phyloP scores from a whole-genome alignment of 257 asterid genomes.

The Asclepias syriaca region DNA sequence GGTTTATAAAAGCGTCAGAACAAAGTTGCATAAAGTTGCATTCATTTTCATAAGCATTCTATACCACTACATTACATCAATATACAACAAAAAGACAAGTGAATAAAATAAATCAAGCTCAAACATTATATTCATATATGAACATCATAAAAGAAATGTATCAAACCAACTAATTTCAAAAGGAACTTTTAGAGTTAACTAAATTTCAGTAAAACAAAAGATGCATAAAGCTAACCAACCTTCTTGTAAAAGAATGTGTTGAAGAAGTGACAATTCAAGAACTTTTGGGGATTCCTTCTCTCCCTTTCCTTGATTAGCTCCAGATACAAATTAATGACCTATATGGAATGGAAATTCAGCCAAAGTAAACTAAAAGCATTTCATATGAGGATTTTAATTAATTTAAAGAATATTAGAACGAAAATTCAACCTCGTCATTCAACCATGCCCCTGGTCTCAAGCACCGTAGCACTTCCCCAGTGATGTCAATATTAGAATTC shows the following conservation, averaged over 20 bases:
- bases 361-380: constrained; percentile 9
- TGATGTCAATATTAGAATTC: constrained; percentile 66
- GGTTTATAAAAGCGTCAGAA: background rate
- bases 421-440: constrained; percentile 75
- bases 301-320: constrained; percentile 92
- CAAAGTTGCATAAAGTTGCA: background rate
- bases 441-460: constrained; percentile 74
- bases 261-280: constrained; percentile 84
- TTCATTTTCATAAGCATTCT: background rate
- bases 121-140: background rate
- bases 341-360: constrained; percentile 26
- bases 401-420: background rate
- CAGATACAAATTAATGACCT: constrained; percentile 88
- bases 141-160: background rate
- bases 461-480: constrained; percentile 72
- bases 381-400: background rate
- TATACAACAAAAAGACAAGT: background rate
- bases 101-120: background rate
- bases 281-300: constrained; percentile 66
- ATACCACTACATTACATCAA: background rate
- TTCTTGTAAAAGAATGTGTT: constrained; percentile 87
- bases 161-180: background rate
- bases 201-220: background rate
- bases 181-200: background rate
- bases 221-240: constrained; percentile 30